Evolutionary conservation across 345 rosid species (phyloP).

Genomic region (Pseudoturritis turrita): DNA sequence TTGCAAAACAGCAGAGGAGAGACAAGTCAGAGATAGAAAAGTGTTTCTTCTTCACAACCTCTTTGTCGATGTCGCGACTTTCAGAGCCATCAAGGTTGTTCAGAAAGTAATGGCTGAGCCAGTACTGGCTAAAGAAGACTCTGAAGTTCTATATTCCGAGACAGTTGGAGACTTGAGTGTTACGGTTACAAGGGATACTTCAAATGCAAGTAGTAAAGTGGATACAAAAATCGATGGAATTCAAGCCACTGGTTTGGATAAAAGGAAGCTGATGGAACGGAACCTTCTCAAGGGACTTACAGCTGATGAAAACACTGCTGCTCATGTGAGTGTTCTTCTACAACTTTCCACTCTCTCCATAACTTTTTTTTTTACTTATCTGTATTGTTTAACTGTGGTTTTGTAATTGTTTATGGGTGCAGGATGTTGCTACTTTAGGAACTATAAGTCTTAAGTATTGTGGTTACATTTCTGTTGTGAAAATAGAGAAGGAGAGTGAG

Average conservation of each 20-base stretch:
- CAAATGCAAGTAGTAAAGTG: conserved; percentile 71
- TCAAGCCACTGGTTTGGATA: conserved; percentile 58
- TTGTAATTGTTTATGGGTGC: conserved; percentile 31
- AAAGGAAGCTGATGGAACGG: conserved; percentile 57
- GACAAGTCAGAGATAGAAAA: conserved; percentile 91
- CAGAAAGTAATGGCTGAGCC: conserved; percentile 50
- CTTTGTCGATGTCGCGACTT: conserved; percentile 80
- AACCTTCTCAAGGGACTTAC: conserved; percentile 95
- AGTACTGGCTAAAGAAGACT: conserved; percentile 25
- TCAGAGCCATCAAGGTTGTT: conserved; percentile 78
- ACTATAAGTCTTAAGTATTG: conserved; percentile 71
- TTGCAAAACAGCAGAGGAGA: conserved; percentile 83
- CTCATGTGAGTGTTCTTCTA: conserved; percentile 61
- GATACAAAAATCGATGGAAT: conserved; percentile 92
- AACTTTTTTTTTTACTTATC: not conserved
- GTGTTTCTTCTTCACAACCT: conserved; percentile 94
- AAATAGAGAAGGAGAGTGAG: conserved; percentile 53
- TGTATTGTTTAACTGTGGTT: not conserved
- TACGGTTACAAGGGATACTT: conserved; percentile 53
- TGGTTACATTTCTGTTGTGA: conserved; percentile 80
- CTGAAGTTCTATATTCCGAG: conserved; percentile 47
- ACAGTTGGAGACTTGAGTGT: conserved; percentile 72
- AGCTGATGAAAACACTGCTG: conserved; percentile 95
- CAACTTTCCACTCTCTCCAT: conserved; percentile 10
- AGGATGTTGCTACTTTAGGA: conserved; percentile 87